Percentiles rank a stretch among this genome's conserved stretches.
Evolutionary conservation across 179 eudicot genomes (phyloP).

Genomic region (Carnegiea gigantea): DNA sequence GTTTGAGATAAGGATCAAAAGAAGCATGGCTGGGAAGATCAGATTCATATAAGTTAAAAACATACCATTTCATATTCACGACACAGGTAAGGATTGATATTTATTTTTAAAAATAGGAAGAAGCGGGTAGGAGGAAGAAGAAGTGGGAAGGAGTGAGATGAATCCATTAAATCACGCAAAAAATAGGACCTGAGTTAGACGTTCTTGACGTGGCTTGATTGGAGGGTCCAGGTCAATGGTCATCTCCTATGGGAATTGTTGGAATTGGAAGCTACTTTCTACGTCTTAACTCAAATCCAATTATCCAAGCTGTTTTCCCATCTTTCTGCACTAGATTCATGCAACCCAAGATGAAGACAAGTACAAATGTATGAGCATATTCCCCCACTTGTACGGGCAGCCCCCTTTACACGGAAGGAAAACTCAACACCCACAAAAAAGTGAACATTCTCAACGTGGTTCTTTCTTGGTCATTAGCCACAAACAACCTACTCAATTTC

Average conservation of each 20-base stretch:
- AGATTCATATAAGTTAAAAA: not conserved
- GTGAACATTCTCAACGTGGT: not conserved
- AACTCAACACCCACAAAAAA: not conserved
- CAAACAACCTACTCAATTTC: not conserved
- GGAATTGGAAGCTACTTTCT: no score
- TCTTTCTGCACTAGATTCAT: not conserved
- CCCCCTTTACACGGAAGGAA: not conserved
- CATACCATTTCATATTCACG: not conserved
- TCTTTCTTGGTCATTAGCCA: not conserved
- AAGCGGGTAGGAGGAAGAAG: no score
- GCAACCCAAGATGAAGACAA: no score
- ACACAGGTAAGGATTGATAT: not conserved
- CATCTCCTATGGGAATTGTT: no score
- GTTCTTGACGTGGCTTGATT: no score
- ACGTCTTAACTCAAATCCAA: no score
- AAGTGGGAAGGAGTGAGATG: no score
- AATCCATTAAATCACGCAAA: no score
- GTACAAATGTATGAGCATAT: not conserved
- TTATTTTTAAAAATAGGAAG: no score
- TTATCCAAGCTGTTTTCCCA: not conserved
- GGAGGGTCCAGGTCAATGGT: no score
- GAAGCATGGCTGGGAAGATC: not conserved
- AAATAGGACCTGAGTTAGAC: no score
- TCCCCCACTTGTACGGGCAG: not conserved
- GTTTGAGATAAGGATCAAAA: conserved; percentile 1